phyloP scores from a whole-genome alignment of 768 basidiomycete genomes.

The Tylopilus intermedius region DNA sequence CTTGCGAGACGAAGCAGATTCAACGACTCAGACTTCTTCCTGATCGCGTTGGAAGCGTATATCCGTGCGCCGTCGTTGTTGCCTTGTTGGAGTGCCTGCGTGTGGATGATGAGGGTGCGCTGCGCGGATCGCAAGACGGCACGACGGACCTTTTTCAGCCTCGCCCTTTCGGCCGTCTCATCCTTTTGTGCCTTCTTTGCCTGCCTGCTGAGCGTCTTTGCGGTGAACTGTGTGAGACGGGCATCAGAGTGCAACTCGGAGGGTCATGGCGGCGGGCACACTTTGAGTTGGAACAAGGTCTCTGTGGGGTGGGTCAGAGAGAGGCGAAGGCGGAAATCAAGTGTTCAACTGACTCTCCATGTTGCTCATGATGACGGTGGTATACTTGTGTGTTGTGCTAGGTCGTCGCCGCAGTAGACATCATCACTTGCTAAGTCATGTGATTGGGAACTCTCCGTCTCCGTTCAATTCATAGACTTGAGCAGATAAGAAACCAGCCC shows the following conservation, averaged over 20 bases:
- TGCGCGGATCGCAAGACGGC: neutral
- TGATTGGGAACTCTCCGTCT: conserved; percentile 3
- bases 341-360: conserved; percentile 72
- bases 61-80: conserved; percentile 96
- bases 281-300: conserved; percentile 98
- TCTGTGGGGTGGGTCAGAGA: conserved; percentile 45
- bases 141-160: conserved; percentile 80
- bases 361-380: conserved; percentile 54
- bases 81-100: conserved; percentile 89
- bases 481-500: neutral
- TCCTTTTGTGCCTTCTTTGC: conserved; percentile 98
- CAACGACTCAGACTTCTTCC: conserved; percentile 93
- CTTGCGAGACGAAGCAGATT: conserved; percentile 88
- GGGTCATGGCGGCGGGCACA: conserved; percentile 29
- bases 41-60: conserved; percentile 96
- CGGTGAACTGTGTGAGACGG: conserved; percentile 72
- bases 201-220: conserved; percentile 90
- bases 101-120: neutral
- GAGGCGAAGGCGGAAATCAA: neutral
- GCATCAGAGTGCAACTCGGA: conserved; percentile 12
- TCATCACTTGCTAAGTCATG: conserved; percentile 1
- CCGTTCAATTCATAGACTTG: no score
- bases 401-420: neutral
- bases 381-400: neutral
- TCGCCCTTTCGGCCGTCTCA: conserved; percentile 80